Evolutionary conservation across 345 rosid species (phyloP).

Genomic region (Cardamine resedifolia): DNA sequence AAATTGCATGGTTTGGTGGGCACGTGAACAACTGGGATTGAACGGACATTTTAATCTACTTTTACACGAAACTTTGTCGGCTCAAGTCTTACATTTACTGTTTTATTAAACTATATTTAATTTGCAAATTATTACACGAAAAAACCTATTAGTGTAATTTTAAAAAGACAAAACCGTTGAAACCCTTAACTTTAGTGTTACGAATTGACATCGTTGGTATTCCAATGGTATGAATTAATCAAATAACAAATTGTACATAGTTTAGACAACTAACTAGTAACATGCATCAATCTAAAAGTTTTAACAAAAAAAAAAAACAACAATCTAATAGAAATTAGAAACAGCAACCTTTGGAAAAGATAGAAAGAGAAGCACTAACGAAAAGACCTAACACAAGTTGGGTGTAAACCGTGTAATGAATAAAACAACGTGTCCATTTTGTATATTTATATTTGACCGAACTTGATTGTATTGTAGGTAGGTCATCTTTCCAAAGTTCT

Average conservation of each 20-base stretch:
- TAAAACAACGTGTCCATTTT: constrained; percentile 24
- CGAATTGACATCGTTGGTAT: not conserved
- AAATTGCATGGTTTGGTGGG: constrained; percentile 34
- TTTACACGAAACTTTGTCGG: constrained; percentile 32
- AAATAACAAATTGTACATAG: not conserved
- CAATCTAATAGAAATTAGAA: not conserved
- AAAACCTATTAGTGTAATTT: not conserved
- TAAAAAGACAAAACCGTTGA: not conserved
- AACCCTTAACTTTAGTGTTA: not conserved
- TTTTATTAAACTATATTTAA: not conserved
- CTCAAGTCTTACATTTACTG: constrained; percentile 17
- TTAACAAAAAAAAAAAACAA: too few relatives aligned
- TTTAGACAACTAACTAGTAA: not conserved
- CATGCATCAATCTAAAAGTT: not conserved
- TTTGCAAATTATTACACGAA: not conserved
- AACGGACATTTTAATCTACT: constrained; percentile 11
- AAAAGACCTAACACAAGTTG: constrained; percentile 32
- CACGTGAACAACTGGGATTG: constrained; percentile 19
- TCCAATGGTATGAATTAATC: not conserved
- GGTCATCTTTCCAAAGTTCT: constrained; percentile 10
- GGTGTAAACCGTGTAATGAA: constrained; percentile 21
- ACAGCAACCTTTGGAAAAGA: not conserved
- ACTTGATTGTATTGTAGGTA: constrained; percentile 20
- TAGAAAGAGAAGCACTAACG: constrained; percentile 32
- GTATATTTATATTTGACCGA: not conserved